Conservation (phyloP, 2,329 filamentous ascomycete species). For the Leptoxyphium fumago region DNA sequence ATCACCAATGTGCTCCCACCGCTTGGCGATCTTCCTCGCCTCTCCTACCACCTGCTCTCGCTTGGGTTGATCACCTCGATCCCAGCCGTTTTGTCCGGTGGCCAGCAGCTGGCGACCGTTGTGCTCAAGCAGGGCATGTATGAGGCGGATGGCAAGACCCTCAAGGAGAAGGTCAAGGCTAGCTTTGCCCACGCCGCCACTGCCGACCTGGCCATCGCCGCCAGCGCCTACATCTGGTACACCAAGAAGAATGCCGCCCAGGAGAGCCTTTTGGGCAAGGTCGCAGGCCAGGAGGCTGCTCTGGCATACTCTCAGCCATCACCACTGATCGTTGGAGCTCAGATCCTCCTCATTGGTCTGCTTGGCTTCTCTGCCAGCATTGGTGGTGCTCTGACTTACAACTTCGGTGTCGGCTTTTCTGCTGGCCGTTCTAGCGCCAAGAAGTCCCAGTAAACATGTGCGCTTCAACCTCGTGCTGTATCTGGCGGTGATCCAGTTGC, state of each 20-base stretch:
- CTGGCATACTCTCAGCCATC: constrained; percentile 7
- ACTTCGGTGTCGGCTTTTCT: constrained; percentile 30
- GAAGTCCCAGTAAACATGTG: constrained; percentile 10
- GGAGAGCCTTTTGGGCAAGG: constrained; percentile 14
- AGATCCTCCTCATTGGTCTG: constrained; percentile 18
- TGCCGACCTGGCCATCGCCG: constrained; percentile 27
- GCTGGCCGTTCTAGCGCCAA: constrained; percentile 10
- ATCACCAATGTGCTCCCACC: constrained; percentile 20
- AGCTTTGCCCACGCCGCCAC: constrained; percentile 27
- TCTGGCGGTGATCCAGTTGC: too few relatives aligned
- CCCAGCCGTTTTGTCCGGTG: constrained; percentile 20
- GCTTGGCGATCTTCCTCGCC: constrained; percentile 22
- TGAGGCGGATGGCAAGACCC: constrained; percentile 20
- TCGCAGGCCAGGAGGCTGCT: constrained; percentile 6
- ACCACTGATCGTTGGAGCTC: constrained; percentile 8
- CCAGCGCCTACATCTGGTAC: constrained; percentile 29
- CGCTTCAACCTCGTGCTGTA: too few relatives aligned
- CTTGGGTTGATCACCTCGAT: constrained; percentile 23
- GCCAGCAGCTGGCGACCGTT: constrained; percentile 25
- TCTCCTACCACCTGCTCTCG: constrained; percentile 31
- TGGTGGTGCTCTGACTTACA: constrained; percentile 30
- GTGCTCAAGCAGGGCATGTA: constrained; percentile 29
- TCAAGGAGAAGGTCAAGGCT: constrained; percentile 27
- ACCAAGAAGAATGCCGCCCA: constrained; percentile 15
- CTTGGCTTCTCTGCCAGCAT: constrained; percentile 28